phyloP scores from a whole-genome alignment of 345 rosid species.

The Dipteronia dyeriana region DNA sequence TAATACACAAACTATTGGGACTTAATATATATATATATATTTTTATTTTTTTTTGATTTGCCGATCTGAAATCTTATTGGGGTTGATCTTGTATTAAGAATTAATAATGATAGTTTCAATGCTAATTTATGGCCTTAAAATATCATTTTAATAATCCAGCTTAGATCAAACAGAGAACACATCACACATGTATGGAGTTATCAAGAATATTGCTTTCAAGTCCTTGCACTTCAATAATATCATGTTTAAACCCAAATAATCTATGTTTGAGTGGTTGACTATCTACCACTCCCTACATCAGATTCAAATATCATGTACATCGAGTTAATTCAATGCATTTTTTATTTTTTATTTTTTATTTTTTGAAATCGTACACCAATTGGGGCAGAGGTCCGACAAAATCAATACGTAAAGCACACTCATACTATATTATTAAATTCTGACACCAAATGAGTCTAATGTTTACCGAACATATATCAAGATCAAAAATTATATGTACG shows the following conservation, averaged over 20 bases:
- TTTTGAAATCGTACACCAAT: too few species aligned
- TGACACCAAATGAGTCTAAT: too few species aligned
- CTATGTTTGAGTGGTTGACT: neutral
- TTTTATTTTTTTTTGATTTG: neutral
- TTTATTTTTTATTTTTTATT: too few species aligned
- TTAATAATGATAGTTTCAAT: neutral
- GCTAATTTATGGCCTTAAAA: neutral
- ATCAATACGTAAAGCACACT: too few species aligned
- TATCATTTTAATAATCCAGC: neutral
- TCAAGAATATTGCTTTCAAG: slow-evolving; percentile 3
- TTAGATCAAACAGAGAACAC: neutral
- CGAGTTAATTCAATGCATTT: too few species aligned
- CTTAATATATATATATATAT: neutral
- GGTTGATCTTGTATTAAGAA: too few species aligned
- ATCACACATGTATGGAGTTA: neutral
- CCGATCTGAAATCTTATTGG: neutral
- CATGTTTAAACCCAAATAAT: neutral
- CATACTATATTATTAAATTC: too few species aligned
- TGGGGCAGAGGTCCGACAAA: too few species aligned
- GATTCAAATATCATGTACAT: too few species aligned
- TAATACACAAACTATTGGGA: neutral
- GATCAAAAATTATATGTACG: too few species aligned
- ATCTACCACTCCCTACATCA: neutral
- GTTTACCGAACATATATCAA: too few species aligned
- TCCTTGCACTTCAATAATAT: neutral